A percentile compares a stretch with the other conserved stretches of the same genome.
Evolutionary conservation across 2,329 filamentous ascomycete species (phyloP).

Genomic region (Canariomyces notabilis): DNA sequence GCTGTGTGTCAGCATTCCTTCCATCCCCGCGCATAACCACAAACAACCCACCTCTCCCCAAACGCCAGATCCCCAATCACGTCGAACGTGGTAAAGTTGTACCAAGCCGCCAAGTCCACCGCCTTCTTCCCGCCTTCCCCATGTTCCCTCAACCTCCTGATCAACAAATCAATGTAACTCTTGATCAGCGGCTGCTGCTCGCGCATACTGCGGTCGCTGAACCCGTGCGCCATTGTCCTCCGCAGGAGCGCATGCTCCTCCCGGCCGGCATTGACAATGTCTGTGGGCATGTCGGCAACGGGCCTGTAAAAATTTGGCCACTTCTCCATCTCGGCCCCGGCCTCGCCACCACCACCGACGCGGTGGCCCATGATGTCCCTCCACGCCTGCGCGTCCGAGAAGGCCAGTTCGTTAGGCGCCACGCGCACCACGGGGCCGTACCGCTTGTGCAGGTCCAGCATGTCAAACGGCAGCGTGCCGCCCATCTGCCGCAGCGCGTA

Average conservation of each 20-base stretch:
- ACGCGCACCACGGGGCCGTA: conserved; percentile 44
- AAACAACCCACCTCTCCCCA: conserved; percentile 19
- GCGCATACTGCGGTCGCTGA: conserved; percentile 36
- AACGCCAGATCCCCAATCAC: conserved; percentile 28
- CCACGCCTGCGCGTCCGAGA: conserved; percentile 35
- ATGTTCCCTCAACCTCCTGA: conserved; percentile 27
- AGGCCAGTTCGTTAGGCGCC: conserved; percentile 43
- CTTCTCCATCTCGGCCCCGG: conserved; percentile 29
- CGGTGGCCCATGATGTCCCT: conserved; percentile 37
- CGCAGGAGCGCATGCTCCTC: conserved; percentile 33
- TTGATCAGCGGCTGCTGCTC: conserved; percentile 38
- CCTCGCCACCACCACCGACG: conserved; percentile 17
- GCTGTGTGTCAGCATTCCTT: conserved; percentile 1
- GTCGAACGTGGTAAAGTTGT: conserved; percentile 33
- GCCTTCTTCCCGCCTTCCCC: conserved; percentile 12
- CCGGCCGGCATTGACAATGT: conserved; percentile 30
- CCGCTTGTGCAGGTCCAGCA: conserved; percentile 32
- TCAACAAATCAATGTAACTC: conserved; percentile 34
- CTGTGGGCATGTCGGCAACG: conserved; percentile 23
- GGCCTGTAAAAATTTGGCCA: conserved; percentile 27
- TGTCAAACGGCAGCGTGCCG: conserved; percentile 27
- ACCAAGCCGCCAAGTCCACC: conserved; percentile 31
- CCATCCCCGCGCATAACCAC: too few relatives aligned
- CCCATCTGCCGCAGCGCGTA: conserved; percentile 12
- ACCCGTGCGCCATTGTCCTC: conserved; percentile 36